Evolutionary conservation across 495 filamentous ascomycete genomes (phyloP).

Genomic region (Trypethelium eluteriae): DNA sequence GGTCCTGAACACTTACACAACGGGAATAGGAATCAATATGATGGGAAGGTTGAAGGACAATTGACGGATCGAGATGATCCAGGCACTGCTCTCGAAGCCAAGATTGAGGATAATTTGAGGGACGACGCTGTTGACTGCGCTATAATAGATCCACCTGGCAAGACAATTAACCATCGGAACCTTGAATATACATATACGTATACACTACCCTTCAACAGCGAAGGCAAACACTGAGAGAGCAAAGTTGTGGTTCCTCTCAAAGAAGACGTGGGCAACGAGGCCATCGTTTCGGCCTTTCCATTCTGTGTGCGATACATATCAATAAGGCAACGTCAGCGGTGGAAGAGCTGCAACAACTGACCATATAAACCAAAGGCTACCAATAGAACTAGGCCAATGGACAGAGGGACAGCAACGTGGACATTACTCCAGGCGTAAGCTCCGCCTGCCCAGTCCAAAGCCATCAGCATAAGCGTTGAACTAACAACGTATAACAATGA

Average conservation of each 20-base stretch:
- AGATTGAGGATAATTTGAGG: slow-evolving; percentile 49
- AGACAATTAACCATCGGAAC: neutral
- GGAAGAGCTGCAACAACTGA: slow-evolving; percentile 19
- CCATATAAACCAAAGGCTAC: slow-evolving; percentile 43
- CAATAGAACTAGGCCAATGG: slow-evolving; percentile 41
- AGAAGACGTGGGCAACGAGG: slow-evolving; percentile 49
- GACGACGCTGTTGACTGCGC: slow-evolving; percentile 47
- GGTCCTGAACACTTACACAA: neutral
- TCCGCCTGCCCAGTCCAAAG: slow-evolving; percentile 47
- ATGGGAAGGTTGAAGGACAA: slow-evolving; percentile 34
- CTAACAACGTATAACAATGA: slow-evolving; percentile 43
- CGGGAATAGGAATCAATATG: neutral
- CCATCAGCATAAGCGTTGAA: slow-evolving; percentile 45
- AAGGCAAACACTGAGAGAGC: slow-evolving; percentile 46
- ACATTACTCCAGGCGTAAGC: slow-evolving; percentile 42
- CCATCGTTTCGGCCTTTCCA: slow-evolving; percentile 48
- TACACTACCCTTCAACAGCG: slow-evolving; percentile 42
- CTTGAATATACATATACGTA: neutral
- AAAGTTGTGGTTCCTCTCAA: slow-evolving; percentile 46
- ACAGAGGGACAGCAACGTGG: slow-evolving; percentile 45
- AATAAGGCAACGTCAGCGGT: neutral
- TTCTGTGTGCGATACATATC: slow-evolving; percentile 32
- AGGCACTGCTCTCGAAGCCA: slow-evolving; percentile 43
- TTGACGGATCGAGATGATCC: slow-evolving; percentile 43
- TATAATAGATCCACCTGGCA: slow-evolving; percentile 49